These are phyloP conservation scores for Schoenoplectus tabernaemontani DNA, from an alignment of 202 grass and related monocot species.

Conservation along the genomic window DNA sequence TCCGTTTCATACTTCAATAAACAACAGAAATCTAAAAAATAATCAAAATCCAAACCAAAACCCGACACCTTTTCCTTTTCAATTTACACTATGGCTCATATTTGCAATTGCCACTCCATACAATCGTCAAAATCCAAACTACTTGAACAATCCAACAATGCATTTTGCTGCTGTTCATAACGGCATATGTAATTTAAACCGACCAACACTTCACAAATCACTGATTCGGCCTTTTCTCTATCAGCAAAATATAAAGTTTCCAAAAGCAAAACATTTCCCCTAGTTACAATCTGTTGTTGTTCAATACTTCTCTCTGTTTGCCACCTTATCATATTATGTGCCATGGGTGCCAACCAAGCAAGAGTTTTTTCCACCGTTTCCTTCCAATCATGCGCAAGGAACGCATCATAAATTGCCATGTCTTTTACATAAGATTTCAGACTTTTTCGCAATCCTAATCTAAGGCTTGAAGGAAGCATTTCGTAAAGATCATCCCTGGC, in stretches of 20 bases:
- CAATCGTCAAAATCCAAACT: constrained; percentile 87
- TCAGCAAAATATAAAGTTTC: constrained; percentile 85
- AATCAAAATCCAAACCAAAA: background rate
- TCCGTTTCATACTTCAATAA: background rate
- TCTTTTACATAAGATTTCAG: constrained; percentile 53
- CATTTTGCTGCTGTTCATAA: constrained; percentile 91
- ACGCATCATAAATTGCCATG: constrained; percentile 77
- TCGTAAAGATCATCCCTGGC: constrained; percentile 85
- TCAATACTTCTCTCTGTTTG: constrained; percentile 86
- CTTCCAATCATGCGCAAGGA: constrained; percentile 87
- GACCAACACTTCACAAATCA: constrained; percentile 76
- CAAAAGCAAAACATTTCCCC: constrained; percentile 54
- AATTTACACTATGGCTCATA: constrained; percentile 25
- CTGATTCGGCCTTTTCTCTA: constrained; percentile 57
- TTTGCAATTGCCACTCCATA: constrained; percentile 65
- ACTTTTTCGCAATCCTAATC: constrained; percentile 32
- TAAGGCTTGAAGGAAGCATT: constrained; percentile 77
- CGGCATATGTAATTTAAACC: constrained; percentile 95
- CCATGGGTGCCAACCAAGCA: constrained; percentile 77
- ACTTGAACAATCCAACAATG: constrained; percentile 71
- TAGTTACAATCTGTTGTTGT: constrained; percentile 82
- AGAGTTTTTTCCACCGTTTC: constrained; percentile 67
- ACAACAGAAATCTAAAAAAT: constrained; percentile 8
- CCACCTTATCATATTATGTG: constrained; percentile 80
- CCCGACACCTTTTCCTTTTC: background rate